Evolutionary conservation across 352 stramenopile genomes (phyloP), one percentile per base, ranked within the genome.

Genomic region (Phytophthora pluvialis): DNA sequence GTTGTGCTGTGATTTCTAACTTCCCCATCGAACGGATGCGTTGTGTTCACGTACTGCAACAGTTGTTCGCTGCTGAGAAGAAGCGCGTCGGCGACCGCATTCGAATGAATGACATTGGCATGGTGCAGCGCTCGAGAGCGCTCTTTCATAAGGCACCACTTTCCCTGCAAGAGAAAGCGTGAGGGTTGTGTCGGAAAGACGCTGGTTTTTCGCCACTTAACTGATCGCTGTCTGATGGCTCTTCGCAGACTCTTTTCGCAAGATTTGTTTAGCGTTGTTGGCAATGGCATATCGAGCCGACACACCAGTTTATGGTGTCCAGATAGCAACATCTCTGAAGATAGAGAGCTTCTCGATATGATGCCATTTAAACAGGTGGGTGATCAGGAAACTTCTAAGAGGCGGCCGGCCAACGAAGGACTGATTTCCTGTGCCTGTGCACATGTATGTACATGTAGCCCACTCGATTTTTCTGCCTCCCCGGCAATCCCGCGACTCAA

Each of bases 21-120:
- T 49, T 48, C 32, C 15, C 39, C 13, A 21, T 52, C 10, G 6
- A 35, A 1, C 6, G 6, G 31, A 35, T 35, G 31, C 8, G 33
- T 59, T 13, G 13, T 51, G 8, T 47, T 21, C 33, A 15, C 18
- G 18, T 38, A 21, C 21, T 60, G 15, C 21, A 21, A 26, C 50
- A 63, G 40, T 13, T 48, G 21, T 62, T 42, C 10, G 32, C 13
- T 25, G 33, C 18, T 47, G 35, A 25, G n/a, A 75, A 59, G 33
- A 75, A 67, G 29, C 57, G 84, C 18, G 64, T 91, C 21, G 84
- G 84, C 13, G 81, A 91, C 36, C 67, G 70, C 12, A 90, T 90
- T 32, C 60, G 52, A 12, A 90, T 90, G 79, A 50, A 53, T 8
- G 77, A 86, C 44, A 51, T 83, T 28, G 69, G 66, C 3, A 60